phyloP scores from a whole-genome alignment of 148 eudicot genomes.

The Oxyria digyna region DNA sequence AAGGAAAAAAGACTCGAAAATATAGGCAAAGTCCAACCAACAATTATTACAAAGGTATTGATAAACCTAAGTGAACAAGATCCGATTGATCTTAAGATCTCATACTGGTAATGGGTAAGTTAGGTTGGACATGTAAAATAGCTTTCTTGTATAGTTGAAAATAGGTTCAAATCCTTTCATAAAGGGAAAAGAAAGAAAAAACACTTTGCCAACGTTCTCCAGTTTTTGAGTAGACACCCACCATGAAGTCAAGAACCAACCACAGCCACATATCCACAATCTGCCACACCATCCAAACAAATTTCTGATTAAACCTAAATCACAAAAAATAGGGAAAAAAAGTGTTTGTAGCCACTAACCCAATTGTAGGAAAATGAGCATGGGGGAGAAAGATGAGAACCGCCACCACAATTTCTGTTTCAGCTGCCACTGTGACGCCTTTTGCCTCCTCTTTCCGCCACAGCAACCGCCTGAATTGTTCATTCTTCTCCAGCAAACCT shows the following conservation, averaged over 20 bases:
- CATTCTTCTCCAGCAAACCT: slow-evolving; percentile 6
- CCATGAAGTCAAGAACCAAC: neutral
- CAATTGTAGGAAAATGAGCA: slow-evolving; percentile 9
- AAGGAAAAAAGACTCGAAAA: too few species aligned
- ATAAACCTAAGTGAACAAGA: too few species aligned
- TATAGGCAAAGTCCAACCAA: too few species aligned
- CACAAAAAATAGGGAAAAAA: neutral
- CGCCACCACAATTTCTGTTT: slow-evolving; percentile 4
- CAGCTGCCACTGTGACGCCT: slow-evolving; percentile 6
- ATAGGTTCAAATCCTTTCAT: too few species aligned
- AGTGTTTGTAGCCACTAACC: neutral
- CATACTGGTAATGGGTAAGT: too few species aligned
- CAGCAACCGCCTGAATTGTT: neutral
- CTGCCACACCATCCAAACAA: neutral
- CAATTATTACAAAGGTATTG: too few species aligned
- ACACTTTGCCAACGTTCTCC: too few species aligned
- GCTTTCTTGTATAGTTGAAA: too few species aligned
- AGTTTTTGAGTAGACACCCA: too few species aligned
- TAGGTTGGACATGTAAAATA: too few species aligned
- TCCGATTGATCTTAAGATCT: too few species aligned
- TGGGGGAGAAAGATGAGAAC: slow-evolving; percentile 28
- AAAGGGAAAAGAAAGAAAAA: too few species aligned
- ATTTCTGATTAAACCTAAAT: neutral
- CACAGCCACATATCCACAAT: neutral
- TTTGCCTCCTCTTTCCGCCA: slow-evolving; percentile 7